These are phyloP conservation scores for Diutina rugosa DNA, from an alignment of 1,139 yeast species.

Conservation along the genomic window DNA sequence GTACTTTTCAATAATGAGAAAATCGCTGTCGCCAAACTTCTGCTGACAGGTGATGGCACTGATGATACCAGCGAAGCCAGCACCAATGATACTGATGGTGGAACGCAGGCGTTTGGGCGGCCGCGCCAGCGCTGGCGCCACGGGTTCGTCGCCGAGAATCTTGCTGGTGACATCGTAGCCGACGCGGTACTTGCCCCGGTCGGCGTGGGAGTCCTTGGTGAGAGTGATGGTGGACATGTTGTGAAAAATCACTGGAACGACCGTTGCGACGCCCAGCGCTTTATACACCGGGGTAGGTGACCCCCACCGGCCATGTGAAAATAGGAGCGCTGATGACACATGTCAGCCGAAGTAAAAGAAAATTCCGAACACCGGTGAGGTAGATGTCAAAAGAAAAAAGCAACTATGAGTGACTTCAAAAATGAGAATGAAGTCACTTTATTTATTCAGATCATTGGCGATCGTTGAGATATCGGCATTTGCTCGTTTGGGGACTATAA, in stretches of 20 bases:
- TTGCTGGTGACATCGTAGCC: conserved; percentile 14
- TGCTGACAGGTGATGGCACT: conserved; percentile 18
- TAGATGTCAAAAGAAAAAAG: no score
- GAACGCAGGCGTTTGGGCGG: conserved; percentile 15
- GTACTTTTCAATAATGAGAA: conserved; percentile 30
- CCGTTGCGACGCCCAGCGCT: background rate
- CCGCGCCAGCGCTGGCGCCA: conserved; percentile 8
- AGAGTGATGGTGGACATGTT: conserved; percentile 15
- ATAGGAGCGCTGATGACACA: no score
- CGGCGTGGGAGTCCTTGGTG: conserved; percentile 18
- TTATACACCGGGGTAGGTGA: background rate
- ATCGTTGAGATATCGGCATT: no score
- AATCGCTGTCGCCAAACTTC: conserved; percentile 19
- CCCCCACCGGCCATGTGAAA: no score
- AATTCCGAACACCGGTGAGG: no score
- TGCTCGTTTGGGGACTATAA: no score
- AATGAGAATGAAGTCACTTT: no score
- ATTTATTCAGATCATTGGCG: no score
- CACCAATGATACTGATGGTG: conserved; percentile 31
- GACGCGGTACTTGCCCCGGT: conserved; percentile 21
- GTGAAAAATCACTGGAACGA: background rate
- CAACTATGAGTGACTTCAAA: no score
- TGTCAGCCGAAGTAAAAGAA: no score
- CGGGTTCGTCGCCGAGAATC: conserved; percentile 13
- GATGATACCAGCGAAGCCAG: conserved; percentile 35